phyloP scores from a whole-genome alignment of 1,139 yeast species.

The Suhomyces panamericanus region DNA sequence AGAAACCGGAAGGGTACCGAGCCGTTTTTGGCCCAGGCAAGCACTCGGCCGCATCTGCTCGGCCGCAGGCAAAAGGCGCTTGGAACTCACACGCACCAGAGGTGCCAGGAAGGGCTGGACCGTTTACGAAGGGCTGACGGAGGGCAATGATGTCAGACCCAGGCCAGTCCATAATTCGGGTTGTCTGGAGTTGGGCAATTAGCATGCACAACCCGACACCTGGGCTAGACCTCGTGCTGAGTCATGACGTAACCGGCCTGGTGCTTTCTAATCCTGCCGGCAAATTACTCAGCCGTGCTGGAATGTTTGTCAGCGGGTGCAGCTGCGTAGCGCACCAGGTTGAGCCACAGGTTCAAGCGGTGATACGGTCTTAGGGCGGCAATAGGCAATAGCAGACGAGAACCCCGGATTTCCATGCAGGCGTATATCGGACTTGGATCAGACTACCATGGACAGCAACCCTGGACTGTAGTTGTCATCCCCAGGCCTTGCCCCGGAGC shows the following conservation, averaged over 20 bases:
- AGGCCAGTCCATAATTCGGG: too few relatives aligned
- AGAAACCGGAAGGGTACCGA: conserved; percentile 5
- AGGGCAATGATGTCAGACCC: neutral
- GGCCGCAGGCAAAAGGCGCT: neutral
- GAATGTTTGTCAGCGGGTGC: conserved; percentile 7
- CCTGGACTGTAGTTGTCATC: too few relatives aligned
- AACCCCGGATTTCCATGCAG: neutral
- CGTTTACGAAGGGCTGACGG: conserved; percentile 1
- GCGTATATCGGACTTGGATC: too few relatives aligned
- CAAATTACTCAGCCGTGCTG: conserved; percentile 11
- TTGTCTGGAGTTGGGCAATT: too few relatives aligned
- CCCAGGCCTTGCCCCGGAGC: neutral
- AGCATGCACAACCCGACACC: too few relatives aligned
- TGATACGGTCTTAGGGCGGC: neutral
- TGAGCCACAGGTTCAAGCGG: neutral
- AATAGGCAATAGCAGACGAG: neutral
- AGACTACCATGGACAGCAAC: too few relatives aligned
- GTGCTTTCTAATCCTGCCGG: neutral
- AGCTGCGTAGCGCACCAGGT: too few relatives aligned
- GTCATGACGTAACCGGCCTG: neutral
- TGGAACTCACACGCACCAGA: neutral
- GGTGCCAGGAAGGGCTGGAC: neutral
- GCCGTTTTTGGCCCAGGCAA: conserved; percentile 7
- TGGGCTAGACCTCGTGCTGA: neutral
- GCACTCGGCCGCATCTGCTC: conserved; percentile 2